Base-by-base conservation (phyloP, 2,329 filamentous ascomycete species). In the Cladosporium sp. region DNA sequence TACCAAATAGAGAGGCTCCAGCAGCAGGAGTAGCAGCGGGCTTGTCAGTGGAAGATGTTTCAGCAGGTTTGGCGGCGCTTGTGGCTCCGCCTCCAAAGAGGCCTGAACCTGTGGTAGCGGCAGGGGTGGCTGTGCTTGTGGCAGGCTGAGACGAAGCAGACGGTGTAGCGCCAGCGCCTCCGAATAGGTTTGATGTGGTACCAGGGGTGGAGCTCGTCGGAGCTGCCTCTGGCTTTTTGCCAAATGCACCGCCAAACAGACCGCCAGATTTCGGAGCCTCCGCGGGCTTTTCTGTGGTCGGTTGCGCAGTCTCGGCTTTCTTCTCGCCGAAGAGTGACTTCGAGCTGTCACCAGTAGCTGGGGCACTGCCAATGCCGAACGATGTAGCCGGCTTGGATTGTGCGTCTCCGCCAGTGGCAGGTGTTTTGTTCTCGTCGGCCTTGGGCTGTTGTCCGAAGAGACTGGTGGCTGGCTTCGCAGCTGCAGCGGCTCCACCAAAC, bases 161-260 rank as follows among this genome's bases (percentile, higher is more conserved):
- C 12, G 59, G 6, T 12, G 60, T 24, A 61, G 65, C 38, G n/a
- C 26, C 52, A 51, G 49, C 65, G 18, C 58, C 54, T 24, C 57
- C 55, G 41, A 67, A 67, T 7, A 64, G 49, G 65, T 34, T 62
- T n/a, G 63, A 47, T 6, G 67, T 44, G 14, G 60, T 64, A 11
- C 71, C 49, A 34, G 67, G 59, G 51, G 70, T 51, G 30, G 73
- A 60, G 60, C 74, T 66, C 49, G 78, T 68, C 14, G 75, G 73
- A 14, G 72, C 74, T 15, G n/a, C 32, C 36, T 65, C 63, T 10
- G 61, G 55, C n/a, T 65, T 65, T 57, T 67, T 65, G 34, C 66
- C 64, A 51, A 66, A 68, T 4, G 59, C 55, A n/a, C 47, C 52
- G 11, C 58, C 59, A 41, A 66, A 66, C 18, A 66, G 49, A 58